Base-by-base conservation (phyloP, 768 basidiomycete genomes). In the Tylopilus felleus region DNA sequence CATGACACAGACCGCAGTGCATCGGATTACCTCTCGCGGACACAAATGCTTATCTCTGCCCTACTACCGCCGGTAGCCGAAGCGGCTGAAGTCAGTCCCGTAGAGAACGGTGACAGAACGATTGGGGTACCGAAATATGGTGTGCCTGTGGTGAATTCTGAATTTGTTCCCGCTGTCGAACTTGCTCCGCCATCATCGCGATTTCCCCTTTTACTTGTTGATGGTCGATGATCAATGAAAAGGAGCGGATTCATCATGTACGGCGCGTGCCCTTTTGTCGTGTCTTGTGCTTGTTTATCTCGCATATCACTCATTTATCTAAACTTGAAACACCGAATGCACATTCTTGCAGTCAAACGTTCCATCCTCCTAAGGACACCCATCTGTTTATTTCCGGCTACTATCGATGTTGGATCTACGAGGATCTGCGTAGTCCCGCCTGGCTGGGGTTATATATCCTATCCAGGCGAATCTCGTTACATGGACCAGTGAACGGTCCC, bases 171-270 rank as follows among this genome's bases (percentile, higher is more conserved):
- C 35, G 80, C 82, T 27, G 64, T 90, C 40, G 80, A 85, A 36
- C 67, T 88, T 29, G 85, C 83, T 21, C 88, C 86, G 59, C 82
- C 88, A 17, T 83, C 84, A 38, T 77, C 86, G 40, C 77, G 90
- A 53, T 90, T 93, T 70, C 88, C 88, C 16, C 73, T 91, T 64
- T 71, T 93, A 43, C 75, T 90, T 52, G 76, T 88, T 53, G 85
- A 81, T 50, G 46, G 48, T 51, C 61, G 65, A 55, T 70, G 59
- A 65, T 60, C 38, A 41, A 54, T 58, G 52, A 33, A 52, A 41
- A 49, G 51, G 52, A 49, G 45, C 51, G 23, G 35, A 57, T 61
- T 55, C 53, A 58, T 56, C 58, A 21, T 55, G 62, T 57, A 53
- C 28, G 56, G 44, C 55, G 53, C 57, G 53, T 59, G 63, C 57